Percentiles rank a stretch among this genome's conserved stretches.
Evolutionary conservation across 2,329 filamentous ascomycete species (phyloP).

Genomic region (Beauveria sp.): DNA sequence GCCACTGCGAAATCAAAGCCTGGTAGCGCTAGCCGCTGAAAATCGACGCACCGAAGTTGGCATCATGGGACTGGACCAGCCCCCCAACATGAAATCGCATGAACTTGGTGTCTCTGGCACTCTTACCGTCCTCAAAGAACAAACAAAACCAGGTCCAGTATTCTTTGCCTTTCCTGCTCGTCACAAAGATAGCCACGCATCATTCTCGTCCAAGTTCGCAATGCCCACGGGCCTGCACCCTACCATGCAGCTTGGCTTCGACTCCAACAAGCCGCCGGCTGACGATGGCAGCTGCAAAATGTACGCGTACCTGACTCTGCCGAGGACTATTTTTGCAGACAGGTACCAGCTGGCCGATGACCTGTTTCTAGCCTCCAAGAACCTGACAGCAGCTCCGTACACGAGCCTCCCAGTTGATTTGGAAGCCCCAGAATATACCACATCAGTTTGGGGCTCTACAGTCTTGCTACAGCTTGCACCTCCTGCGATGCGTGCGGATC

Average conservation of each 20-base stretch:
- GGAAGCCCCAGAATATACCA: constrained; percentile 79
- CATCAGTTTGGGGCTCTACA: constrained; percentile 69
- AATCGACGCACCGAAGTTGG: constrained; percentile 69
- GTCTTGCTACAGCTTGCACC: constrained; percentile 66
- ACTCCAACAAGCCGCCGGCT: constrained; percentile 40
- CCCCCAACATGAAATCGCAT: constrained; percentile 53
- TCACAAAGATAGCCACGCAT: constrained; percentile 52
- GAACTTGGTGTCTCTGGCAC: constrained; percentile 74
- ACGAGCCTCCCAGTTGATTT: constrained; percentile 75
- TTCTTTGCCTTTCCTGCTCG: constrained; percentile 79
- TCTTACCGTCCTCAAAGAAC: constrained; percentile 69
- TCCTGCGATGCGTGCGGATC: constrained; percentile 30
- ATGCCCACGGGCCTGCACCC: constrained; percentile 77
- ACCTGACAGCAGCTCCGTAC: constrained; percentile 60
- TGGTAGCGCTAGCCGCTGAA: constrained; percentile 33
- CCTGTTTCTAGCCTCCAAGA: constrained; percentile 74
- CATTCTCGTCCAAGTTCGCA: constrained; percentile 58
- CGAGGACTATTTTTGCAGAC: constrained; percentile 75
- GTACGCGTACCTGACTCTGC: constrained; percentile 76
- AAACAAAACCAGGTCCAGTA: constrained; percentile 63
- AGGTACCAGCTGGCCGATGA: constrained; percentile 73
- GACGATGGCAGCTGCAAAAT: constrained; percentile 57
- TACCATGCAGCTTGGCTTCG: constrained; percentile 61
- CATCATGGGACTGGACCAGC: constrained; percentile 59
- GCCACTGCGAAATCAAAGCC: constrained; percentile 35